A percentile compares a stretch with the other conserved stretches of the same genome.
phyloP scores from a whole-genome alignment of 345 rosid species.

The Populus tremula region DNA sequence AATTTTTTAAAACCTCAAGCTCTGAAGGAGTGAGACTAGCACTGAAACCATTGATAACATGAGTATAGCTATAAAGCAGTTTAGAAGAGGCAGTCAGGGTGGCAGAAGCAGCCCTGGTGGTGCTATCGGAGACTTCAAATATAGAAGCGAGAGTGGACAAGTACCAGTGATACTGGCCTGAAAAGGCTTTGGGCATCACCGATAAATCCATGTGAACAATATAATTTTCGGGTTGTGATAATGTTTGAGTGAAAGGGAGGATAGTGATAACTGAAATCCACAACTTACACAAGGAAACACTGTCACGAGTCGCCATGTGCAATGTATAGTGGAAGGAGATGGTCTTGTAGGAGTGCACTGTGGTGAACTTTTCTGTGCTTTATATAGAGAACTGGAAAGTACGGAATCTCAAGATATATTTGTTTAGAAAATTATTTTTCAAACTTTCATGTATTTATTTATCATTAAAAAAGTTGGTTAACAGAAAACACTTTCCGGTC shows the following conservation, averaged over 20 bases:
- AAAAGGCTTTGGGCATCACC: constrained; percentile 23
- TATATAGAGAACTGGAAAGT: background rate
- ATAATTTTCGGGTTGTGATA: constrained; percentile 17
- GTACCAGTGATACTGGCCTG: constrained; percentile 21
- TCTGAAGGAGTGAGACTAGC: constrained; percentile 23
- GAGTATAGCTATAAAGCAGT: constrained; percentile 19
- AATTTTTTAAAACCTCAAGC: constrained; percentile 17
- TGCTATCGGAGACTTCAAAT: background rate
- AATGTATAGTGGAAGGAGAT: background rate
- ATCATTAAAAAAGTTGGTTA: too few relatives aligned
- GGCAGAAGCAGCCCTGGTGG: background rate
- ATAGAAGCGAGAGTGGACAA: constrained; percentile 13
- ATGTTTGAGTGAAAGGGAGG: constrained; percentile 6
- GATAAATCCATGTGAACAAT: constrained; percentile 29
- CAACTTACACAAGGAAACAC: background rate
- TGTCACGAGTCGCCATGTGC: constrained; percentile 14
- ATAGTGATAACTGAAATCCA: background rate
- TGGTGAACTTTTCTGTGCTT: background rate
- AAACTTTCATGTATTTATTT: too few relatives aligned
- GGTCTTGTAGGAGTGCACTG: background rate
- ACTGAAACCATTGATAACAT: constrained; percentile 23
- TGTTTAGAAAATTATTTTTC: too few relatives aligned
- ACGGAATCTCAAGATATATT: constrained; percentile 9
- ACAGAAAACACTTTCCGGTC: too few relatives aligned
- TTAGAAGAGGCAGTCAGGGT: background rate